Evolutionary conservation across 352 stramenopile species (phyloP), one percentile per base, ranked within the genome.

Genomic region (Phytophthora rubi): DNA sequence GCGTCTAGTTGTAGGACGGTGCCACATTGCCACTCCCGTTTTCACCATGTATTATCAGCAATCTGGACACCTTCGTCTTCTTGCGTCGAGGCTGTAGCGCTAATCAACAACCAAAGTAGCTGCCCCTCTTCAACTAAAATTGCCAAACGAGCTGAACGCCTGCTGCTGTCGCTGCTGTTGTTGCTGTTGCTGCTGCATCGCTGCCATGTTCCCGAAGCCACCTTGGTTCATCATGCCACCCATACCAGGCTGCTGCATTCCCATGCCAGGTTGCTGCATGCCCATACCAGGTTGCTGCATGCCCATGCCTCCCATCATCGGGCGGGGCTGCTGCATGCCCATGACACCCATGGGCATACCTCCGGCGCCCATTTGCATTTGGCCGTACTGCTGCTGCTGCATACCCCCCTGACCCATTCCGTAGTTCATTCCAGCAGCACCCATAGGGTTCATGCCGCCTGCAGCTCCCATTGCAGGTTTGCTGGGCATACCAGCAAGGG

Each of bases 401-500:
- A 80, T 80, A 10, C 63, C 68, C 18, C 48, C 54, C 9, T 65
- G 71, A 10, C 53, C 56, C 67, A 81, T 74, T 45, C 63, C 70
- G 48, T 81, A 83, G 69, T 85, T 84, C 78, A 91, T 90, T 44
- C 68, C 59, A 18, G 53, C 70, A 42, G 48, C 72, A 37, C 75
- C 71, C 72, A 88, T 87, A 5, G 69, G 53, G 68, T 86, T 86
- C 80, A 89, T 91, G 37, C 73, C 71, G 32, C 76, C 71, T 51
- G 56, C 69, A 26, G 66, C 70, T 59, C 81, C 80, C 67, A 86
- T 87, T 16, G 75, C 77, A 33, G 79, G 81, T 64, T 89, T 92
- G 71, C 69, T 92, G 6, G 88, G 88, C 79, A 95, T 81, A 6
- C 88, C 88, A 8, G 88, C 88, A 32, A 95, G 80, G 4, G 85